Base-by-base conservation (phyloP, 768 basidiomycete species). In the Hericium erinaceus region DNA sequence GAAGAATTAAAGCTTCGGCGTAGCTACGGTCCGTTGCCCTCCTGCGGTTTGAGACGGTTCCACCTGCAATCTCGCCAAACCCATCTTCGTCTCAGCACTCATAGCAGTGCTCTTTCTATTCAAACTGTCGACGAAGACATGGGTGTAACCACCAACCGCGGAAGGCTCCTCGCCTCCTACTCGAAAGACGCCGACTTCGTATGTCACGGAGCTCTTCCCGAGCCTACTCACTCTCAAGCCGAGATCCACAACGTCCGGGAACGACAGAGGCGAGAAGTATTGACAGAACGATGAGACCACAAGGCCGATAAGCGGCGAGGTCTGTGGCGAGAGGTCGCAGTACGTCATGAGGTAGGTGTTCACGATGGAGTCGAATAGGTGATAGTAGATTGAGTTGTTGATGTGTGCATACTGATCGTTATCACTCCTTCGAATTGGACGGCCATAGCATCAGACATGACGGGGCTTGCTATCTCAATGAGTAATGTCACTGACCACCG, bases 331-430 rank as follows among this genome's bases (percentile, higher is more conserved):
- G 40, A 83, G 74, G 11, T 75, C 77, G 62, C 88, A 91, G 37
- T 76, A 72, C 55, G 80, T 72, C 39, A 89, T 83, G 60, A 91
- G 81, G 69, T 89, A 92, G 9, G 85, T 79, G 68, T 92, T 92
- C 69, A 92, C 74, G 64, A 90, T 74, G 4, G 89, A 88, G 71
- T 92, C 90, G 70, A 91, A 88, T 57, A 89, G 76, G 64, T 87
- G 86, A 66, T 89, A 87, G 70, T 90, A 92, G 15, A 89, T 72
- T 0, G 85, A 77, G 69, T 92, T 92, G 71, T 92, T 91, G 65
- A 91, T 73, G 60, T 92, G 89, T 12, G 80, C 77, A 66, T 92
- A 92, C 64, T 90, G 88, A 74, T 92, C 89, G 64, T 91, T 92
- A 75, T 92, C 89, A 63, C 80, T 87, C 89, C 89, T 92, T 61